Evolutionary conservation across 1,284 basidiomycete species (phyloP), one percentile per base, ranked within the genome.

Genomic region (Marasmius sp.): DNA sequence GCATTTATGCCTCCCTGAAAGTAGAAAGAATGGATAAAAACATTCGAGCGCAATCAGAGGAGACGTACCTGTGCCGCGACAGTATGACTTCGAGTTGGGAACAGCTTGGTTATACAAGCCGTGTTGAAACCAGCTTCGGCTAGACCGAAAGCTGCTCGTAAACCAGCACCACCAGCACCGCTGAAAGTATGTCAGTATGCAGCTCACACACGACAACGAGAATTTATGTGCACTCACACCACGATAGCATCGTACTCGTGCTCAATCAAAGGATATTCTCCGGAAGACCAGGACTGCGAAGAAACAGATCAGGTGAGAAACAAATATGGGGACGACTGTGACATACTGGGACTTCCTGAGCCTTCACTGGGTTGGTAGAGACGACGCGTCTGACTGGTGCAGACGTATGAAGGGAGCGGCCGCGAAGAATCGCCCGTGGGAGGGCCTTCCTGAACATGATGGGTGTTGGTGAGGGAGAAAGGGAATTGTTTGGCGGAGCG

Each of bases 1-100:
- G 97, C 97, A 80, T 99, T 99, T 78, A 99, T 97, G 78, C 97
- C 97, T 74, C 97, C 97, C 89, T 93, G 62, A 36, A 63, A 53
- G 63, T 72, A 54, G 77, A 67, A 65, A 22, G 38, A 51, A 57
- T 63, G 67, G 48, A 55, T 27, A 47, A 47, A 39, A 36, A 47
- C n/a, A 55, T 54, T 55, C 34, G 54, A 45, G 61, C 43, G 47
- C 65, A 38, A 60, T 27, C 27, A 27, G 27, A 27, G 38, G 55
- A 14, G 47, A 74, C 81, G 59, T 70, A 89, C 90, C 85, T 98
- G 97, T 59, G 97, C 97, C 65, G 97, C 97, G 68, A 99, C 97
- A 47, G 97, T 99, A 78, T 99, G 97, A 80, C 92, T 95, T 77
- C 97, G 88, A 34, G 97, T 99, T n/a, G 97, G 97, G 85, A 99